Evolutionary conservation across 257 asterid species (phyloP), one percentile per base, ranked within the genome.

Genomic region (Scutellaria barbata): DNA sequence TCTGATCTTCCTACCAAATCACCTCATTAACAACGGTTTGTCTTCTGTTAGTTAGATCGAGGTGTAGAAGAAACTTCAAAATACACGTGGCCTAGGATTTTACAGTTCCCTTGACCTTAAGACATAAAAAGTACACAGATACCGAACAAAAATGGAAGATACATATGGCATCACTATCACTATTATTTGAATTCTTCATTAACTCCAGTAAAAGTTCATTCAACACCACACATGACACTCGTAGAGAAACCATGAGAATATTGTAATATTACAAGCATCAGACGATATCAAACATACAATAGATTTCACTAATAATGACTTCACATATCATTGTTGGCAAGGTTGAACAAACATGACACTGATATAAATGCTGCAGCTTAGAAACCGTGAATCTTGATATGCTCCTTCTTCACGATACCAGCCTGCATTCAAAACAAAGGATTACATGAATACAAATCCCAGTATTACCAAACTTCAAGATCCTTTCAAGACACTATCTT

Each of bases 331-430:
- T 7, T 10, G 10, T 47, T 2, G 6, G 77, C 80, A 78, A 74
- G 6, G 22, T 25, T 30, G 18, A 52, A 52, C 43, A 16, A 11
- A 46, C 66, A 40, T 63, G 1, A 43, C 12, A 54, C n/a, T 16
- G 41, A 68, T 25, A 67, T 7, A 39, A 46, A 45, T 14, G 35
- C 55, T 10, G 74, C 71, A 61, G 58, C 72, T 79, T 73, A 76
- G 67, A 79, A 81, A 79, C 88, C 86, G 77, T 84, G 88, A 52
- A 79, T 76, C 80, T 81, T 81, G 81, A 78, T 83, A 59, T 78
- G 56, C 40, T 80, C 87, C 81, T 83, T 80, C 72, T 80, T 83
- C 83, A 72, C 81, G 30, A 83, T 78, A 33, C 81, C 76, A 69
- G 77, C 83, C 87, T 83, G 76, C 33, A 25, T 42, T 3, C 30